Evolutionary conservation across 225 moss, liverwort and hornwort genomes (phyloP).

Genomic region (Bryoerythrophyllum caledonicum): DNA sequence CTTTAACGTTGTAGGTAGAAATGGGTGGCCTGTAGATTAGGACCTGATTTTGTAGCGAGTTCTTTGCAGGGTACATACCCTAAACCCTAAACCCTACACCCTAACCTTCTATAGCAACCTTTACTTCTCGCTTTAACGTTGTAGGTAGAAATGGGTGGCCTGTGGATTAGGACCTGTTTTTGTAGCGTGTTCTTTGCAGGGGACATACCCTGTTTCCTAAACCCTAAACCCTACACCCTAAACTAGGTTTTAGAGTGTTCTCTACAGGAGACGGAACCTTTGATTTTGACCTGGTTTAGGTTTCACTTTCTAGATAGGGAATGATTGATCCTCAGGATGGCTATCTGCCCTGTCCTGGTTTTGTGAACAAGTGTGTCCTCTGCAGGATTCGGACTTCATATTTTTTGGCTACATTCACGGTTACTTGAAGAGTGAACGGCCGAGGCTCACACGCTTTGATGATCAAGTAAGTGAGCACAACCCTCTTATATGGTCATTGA

Average conservation of each 20-base stretch:
- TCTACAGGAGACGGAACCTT: not conserved
- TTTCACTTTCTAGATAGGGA: not conserved
- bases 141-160: no score
- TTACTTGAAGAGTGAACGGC: constrained; percentile 13
- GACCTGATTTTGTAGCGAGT: no score
- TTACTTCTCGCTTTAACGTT: no score
- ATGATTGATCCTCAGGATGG: constrained; percentile 10
- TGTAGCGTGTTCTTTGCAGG: no score
- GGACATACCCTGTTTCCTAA: no score
- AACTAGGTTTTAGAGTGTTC: no score
- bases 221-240: no score
- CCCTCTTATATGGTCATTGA: not conserved
- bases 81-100: no score
- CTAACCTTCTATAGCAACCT: not conserved
- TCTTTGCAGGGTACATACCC: no score
- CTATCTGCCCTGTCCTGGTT: not conserved
- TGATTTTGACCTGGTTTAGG: not conserved
- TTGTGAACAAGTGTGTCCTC: not conserved
- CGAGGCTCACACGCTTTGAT: constrained; percentile 4
- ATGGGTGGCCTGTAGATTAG: no score
- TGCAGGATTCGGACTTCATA: not conserved
- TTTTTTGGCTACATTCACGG: constrained; percentile 4
- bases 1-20: no score
- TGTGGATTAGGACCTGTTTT: no score
- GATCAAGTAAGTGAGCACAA: constrained; percentile 16